Percentiles rank a stretch among this genome's conserved stretches.
phyloP scores from a whole-genome alignment of 169 alveolate genomes.

The Miamiensis avidus region DNA sequence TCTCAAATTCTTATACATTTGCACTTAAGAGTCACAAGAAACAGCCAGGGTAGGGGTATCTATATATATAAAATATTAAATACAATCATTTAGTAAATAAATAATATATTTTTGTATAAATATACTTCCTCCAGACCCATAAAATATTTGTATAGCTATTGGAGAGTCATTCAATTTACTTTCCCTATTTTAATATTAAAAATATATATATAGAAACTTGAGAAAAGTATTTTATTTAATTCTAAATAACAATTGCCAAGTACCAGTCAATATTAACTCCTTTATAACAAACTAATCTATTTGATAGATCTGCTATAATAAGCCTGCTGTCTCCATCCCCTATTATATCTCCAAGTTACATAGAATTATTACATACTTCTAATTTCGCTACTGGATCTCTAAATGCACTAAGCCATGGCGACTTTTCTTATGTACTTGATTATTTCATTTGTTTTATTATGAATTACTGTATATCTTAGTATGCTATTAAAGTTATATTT shows the following conservation, averaged over 20 bases:
- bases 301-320: conserved; percentile 45
- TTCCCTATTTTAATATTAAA: background rate
- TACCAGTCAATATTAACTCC: conserved; percentile 53
- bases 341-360: conserved; percentile 46
- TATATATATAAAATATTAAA: background rate
- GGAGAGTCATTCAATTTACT: background rate
- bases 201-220: conserved; percentile 18
- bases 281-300: conserved; percentile 50
- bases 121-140: background rate
- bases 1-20: conserved; percentile 36
- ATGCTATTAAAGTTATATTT: too few relatives aligned
- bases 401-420: conserved; percentile 71
- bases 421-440: conserved; percentile 30
- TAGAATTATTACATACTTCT: conserved; percentile 34
- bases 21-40: conserved; percentile 49
- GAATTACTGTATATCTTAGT: too few relatives aligned
- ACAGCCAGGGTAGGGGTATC: conserved; percentile 53
- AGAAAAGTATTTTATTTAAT: background rate
- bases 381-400: conserved; percentile 66
- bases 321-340: conserved; percentile 66
- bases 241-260: background rate
- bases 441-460: conserved; percentile 22
- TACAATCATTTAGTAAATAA: conserved; percentile 44
- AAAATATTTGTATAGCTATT: background rate
- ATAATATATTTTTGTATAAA: conserved; percentile 43